Conservation (phyloP, 768 basidiomycete species). For the Scleroderma bovista region DNA sequence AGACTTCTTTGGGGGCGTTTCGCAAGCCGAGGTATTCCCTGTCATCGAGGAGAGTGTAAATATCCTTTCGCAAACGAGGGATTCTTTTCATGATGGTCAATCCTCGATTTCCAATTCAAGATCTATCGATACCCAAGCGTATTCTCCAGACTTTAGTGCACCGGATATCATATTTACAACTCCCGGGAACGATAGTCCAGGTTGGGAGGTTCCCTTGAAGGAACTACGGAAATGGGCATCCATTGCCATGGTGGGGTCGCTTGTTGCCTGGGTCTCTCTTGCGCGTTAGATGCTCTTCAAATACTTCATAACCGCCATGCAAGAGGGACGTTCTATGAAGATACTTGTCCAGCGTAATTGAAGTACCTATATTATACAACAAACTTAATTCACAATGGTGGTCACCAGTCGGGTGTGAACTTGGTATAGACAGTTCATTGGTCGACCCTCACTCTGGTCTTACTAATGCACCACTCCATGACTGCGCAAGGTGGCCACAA, state of each 20-base stretch:
- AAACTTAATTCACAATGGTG: constrained; percentile 16
- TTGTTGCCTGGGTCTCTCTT: constrained; percentile 26
- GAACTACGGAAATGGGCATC: constrained; percentile 26
- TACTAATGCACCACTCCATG: constrained; percentile 50
- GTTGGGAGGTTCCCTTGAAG: constrained; percentile 18
- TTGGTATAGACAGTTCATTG: not conserved
- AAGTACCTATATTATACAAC: not conserved
- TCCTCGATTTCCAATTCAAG: no score
- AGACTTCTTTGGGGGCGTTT: constrained; percentile 87
- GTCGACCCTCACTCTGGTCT: constrained; percentile 48
- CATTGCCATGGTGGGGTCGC: constrained; percentile 17
- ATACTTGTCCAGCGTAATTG: not conserved
- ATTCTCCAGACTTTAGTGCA: not conserved
- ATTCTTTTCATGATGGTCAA: not conserved
- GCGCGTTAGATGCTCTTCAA: constrained; percentile 5
- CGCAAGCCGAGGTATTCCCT: constrained; percentile 67
- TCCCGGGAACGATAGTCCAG: not conserved
- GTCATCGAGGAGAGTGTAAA: constrained; percentile 1
- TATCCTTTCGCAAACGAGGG: not conserved
- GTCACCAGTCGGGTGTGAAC: constrained; percentile 9
- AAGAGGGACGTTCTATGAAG: not conserved
- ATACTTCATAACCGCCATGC: not conserved
- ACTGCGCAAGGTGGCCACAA: constrained; percentile 52
- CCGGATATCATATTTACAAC: not conserved
- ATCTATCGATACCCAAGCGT: not conserved